Percentiles rank a stretch among this genome's conserved stretches.
Conservation (phyloP, 371 early-diverging fungal genomes). For the Furculomyces boomerangus region DNA sequence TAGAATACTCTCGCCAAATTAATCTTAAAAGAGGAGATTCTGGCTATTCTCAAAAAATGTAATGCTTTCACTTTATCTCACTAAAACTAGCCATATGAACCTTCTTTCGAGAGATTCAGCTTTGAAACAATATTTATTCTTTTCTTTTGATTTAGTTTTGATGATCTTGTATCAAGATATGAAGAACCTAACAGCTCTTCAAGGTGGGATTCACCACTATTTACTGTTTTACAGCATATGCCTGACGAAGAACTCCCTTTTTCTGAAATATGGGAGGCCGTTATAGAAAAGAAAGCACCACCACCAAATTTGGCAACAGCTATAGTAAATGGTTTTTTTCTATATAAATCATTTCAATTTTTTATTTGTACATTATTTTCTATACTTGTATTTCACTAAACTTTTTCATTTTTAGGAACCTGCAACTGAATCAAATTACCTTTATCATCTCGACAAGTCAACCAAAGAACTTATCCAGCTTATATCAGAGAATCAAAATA, state of each 20-base stretch:
- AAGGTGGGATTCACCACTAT: conserved; percentile 91
- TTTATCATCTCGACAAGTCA: conserved; percentile 71
- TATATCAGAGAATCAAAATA: conserved; percentile 56
- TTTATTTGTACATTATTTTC: neutral
- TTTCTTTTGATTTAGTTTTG: conserved; percentile 34
- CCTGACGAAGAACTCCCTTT: conserved; percentile 27
- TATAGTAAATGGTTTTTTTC: conserved; percentile 8
- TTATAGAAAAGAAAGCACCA: conserved; percentile 52
- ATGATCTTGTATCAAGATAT: conserved; percentile 69
- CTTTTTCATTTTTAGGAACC: too few relatives aligned
- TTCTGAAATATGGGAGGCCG: conserved; percentile 55
- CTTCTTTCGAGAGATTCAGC: neutral
- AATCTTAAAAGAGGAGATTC: conserved; percentile 26
- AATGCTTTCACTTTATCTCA: neutral
- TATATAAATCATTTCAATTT: conserved; percentile 1
- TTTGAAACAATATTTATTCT: neutral
- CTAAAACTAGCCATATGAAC: neutral
- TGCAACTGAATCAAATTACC: conserved; percentile 70
- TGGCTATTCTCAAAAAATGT: neutral
- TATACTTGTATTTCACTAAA: too few relatives aligned
- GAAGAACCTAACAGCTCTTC: conserved; percentile 86
- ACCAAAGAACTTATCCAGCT: conserved; percentile 64
- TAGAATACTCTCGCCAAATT: conserved; percentile 41
- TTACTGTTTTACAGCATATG: conserved; percentile 62
- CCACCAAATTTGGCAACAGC: conserved; percentile 75